Evolutionary conservation across 2,329 filamentous ascomycete genomes (phyloP).

Genomic region (Graphiopsis chlorocephala): DNA sequence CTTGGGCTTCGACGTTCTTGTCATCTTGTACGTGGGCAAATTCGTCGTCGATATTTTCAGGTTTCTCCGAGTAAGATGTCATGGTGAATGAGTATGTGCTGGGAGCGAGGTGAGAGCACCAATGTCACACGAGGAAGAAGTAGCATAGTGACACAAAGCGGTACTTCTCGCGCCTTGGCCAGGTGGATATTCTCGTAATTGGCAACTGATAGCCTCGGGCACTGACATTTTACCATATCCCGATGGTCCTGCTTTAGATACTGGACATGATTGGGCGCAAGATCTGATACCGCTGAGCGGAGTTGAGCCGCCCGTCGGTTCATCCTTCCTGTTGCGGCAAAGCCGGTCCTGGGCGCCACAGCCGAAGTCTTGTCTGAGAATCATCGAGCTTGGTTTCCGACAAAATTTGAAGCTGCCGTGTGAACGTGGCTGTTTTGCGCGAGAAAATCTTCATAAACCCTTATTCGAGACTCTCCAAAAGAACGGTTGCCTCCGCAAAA

Average conservation of each 20-base stretch:
- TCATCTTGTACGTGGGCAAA: slow-evolving; percentile 7
- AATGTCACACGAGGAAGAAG: not conserved
- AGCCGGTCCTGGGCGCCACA: not conserved
- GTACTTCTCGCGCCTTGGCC: not conserved
- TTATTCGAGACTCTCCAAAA: not conserved
- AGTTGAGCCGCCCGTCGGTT: not conserved
- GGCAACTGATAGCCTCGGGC: not conserved
- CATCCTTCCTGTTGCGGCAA: not conserved
- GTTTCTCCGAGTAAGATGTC: slow-evolving; percentile 3
- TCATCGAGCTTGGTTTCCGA: not conserved
- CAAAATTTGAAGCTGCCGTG: not conserved
- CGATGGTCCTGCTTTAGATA: not conserved
- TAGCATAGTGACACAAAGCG: not conserved
- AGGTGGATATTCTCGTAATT: not conserved
- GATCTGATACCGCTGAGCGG: not conserved
- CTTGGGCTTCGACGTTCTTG: slow-evolving; percentile 19
- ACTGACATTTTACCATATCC: not conserved
- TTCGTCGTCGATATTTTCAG: slow-evolving; percentile 6
- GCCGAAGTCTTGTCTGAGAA: not conserved
- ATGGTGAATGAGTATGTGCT: not conserved
- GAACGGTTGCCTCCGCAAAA: not conserved
- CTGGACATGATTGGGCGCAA: not conserved
- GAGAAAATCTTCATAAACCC: not conserved
- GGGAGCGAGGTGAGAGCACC: not conserved
- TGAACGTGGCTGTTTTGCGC: not conserved